A percentile compares a stretch with the other conserved stretches of the same genome.
phyloP scores from a whole-genome alignment of 2,329 filamentous ascomycete genomes.

The Helminthosporium solani region DNA sequence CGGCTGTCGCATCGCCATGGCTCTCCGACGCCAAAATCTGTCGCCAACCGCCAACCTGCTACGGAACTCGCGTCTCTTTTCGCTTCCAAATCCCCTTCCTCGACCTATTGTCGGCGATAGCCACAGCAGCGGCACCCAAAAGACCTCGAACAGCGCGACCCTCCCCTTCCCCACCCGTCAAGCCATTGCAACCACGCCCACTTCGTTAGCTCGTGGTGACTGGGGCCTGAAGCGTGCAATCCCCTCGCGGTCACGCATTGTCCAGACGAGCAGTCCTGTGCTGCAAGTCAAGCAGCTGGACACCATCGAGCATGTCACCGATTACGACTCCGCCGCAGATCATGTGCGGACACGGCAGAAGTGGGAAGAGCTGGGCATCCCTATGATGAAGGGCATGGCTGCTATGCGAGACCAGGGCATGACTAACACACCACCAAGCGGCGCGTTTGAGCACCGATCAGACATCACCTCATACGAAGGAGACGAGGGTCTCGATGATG shows the following conservation, averaged over 20 bases:
- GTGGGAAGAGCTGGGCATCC: constrained; percentile 78
- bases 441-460: constrained; percentile 36
- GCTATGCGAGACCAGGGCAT: constrained; percentile 21
- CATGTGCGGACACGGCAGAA: constrained; percentile 79
- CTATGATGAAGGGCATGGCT: constrained; percentile 54
- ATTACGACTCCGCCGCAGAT: constrained; percentile 80
- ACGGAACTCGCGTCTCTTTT: constrained; percentile 85
- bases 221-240: constrained; percentile 91
- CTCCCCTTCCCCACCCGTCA: constrained; percentile 77
- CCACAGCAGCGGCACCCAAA: constrained; percentile 51
- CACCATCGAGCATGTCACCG: constrained; percentile 83
- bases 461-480: constrained; percentile 36
- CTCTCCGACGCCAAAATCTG: constrained; percentile 35
- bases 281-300: constrained; percentile 78
- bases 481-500: constrained; percentile 28
- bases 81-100: constrained; percentile 74
- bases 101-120: constrained; percentile 51
- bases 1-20: constrained; percentile 43
- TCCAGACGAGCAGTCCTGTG: constrained; percentile 67
- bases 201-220: constrained; percentile 75
- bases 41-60: constrained; percentile 70
- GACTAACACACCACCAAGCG: constrained; percentile 11
- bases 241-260: constrained; percentile 69
- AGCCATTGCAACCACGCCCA: constrained; percentile 73
- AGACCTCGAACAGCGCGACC: constrained; percentile 69